phyloP scores from a whole-genome alignment of 805 yeast species.

The Wickerhamomyces subpelliculosus region DNA sequence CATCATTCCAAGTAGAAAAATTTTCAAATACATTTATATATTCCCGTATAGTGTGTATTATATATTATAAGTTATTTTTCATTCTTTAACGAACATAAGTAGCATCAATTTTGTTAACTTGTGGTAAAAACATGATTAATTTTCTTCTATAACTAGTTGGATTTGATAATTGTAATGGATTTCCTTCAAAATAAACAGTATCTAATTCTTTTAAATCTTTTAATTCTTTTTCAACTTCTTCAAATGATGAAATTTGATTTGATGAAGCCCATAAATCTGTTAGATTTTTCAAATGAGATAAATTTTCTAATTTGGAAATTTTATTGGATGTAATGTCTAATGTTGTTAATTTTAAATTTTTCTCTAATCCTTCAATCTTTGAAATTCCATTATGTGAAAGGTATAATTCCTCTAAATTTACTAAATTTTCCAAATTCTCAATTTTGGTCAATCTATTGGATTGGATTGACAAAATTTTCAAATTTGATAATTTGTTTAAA shows the following conservation, averaged over 20 bases:
- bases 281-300: constrained; percentile 58
- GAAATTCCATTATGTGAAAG: constrained; percentile 77
- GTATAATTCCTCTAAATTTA: constrained; percentile 76
- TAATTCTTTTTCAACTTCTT: constrained; percentile 61
- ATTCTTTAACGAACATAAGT: constrained; percentile 44
- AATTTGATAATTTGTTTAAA: constrained; percentile 48
- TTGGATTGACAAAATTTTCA: constrained; percentile 80
- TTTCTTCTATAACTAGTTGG: constrained; percentile 85
- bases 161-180: constrained; percentile 71
- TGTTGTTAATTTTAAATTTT: constrained; percentile 57
- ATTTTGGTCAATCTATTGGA: constrained; percentile 72
- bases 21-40: too few relatives aligned
- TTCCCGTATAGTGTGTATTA: not conserved
- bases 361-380: constrained; percentile 71
- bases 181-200: constrained; percentile 90
- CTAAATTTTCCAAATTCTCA: constrained; percentile 72
- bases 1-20: too few relatives aligned
- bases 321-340: constrained; percentile 79
- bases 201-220: constrained; percentile 58
- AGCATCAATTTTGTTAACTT: constrained; percentile 84
- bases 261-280: constrained; percentile 94
- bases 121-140: constrained; percentile 60
- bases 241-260: constrained; percentile 62
- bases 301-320: constrained; percentile 52
- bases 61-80: not conserved